These are phyloP conservation scores for Penicillium hordei DNA, from an alignment of 2,329 filamentous ascomycete species.

Conservation along the genomic window DNA sequence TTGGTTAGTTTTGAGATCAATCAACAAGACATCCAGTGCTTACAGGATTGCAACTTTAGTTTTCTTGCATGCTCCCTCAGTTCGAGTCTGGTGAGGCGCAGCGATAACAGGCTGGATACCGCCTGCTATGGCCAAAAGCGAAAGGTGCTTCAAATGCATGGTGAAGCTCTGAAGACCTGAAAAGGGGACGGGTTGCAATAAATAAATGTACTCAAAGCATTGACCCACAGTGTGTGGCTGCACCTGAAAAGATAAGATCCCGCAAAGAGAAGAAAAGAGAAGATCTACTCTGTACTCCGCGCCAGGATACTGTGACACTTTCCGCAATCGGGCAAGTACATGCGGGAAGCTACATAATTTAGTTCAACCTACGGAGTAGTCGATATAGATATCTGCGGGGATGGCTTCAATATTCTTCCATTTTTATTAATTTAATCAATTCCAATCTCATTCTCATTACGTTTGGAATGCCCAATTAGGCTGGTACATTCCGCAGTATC, in stretches of 20 bases:
- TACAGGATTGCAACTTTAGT: slow-evolving; percentile 25
- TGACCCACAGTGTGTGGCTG: neutral
- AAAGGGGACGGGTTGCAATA: neutral
- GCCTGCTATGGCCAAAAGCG: slow-evolving; percentile 18
- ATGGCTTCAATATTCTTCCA: neutral
- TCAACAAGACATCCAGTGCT: neutral
- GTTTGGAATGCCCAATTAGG: neutral
- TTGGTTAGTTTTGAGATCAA: neutral
- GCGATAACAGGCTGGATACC: slow-evolving; percentile 12
- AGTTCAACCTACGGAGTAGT: neutral
- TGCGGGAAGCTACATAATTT: neutral
- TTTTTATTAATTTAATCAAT: neutral
- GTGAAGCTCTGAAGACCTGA: neutral
- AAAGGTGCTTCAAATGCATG: slow-evolving; percentile 19
- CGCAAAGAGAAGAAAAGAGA: too few species aligned
- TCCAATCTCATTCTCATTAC: neutral
- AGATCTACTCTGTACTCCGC: too few species aligned
- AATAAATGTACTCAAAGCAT: neutral
- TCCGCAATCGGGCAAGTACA: slow-evolving; percentile 3
- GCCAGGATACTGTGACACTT: neutral
- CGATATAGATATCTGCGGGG: neutral
- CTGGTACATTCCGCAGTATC: neutral
- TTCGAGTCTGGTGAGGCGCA: slow-evolving; percentile 14
- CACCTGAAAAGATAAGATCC: neutral
- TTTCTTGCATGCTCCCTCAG: slow-evolving; percentile 22